Evolutionary conservation across 306 rosid species (phyloP).

Genomic region (Abrus precatorius): DNA sequence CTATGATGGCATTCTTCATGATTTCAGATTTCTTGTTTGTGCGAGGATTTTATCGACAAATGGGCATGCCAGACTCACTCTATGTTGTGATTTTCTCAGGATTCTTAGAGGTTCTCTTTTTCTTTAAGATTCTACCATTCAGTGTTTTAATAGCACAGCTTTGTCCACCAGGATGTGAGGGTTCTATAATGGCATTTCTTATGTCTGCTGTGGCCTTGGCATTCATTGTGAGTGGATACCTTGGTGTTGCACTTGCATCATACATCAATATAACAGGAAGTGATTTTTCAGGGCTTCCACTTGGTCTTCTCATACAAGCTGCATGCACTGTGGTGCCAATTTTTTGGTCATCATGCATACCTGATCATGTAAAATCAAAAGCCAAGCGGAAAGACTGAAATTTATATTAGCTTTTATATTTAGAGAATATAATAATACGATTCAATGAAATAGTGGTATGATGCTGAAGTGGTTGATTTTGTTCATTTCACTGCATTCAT

Average conservation of each 20-base stretch:
- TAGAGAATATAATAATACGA: conserved; percentile 6
- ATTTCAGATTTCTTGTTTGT: conserved; percentile 87
- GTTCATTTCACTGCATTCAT: conserved; percentile 12
- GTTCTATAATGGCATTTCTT: conserved; percentile 92
- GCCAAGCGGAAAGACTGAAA: conserved; percentile 49
- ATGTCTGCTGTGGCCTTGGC: conserved; percentile 83
- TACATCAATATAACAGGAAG: conserved; percentile 66
- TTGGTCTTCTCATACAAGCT: conserved; percentile 75
- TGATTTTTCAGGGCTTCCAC: conserved; percentile 83
- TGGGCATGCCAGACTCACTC: conserved; percentile 74
- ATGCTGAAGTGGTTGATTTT: conserved; percentile 30
- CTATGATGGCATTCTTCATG: conserved; percentile 73
- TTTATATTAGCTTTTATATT: neutral
- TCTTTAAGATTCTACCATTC: conserved; percentile 87
- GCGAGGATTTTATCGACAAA: conserved; percentile 64
- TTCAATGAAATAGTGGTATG: conserved; percentile 12
- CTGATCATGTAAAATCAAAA: conserved; percentile 61
- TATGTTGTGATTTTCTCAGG: conserved; percentile 87
- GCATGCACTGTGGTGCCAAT: conserved; percentile 74
- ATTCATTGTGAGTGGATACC: conserved; percentile 82
- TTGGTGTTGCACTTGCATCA: conserved; percentile 85
- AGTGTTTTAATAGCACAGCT: conserved; percentile 74
- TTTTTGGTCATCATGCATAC: conserved; percentile 82
- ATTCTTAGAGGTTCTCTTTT: conserved; percentile 74
- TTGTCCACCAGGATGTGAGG: conserved; percentile 93